Percentiles rank a stretch among this genome's conserved stretches.
phyloP scores from a whole-genome alignment of 805 yeast genomes.

The Zygotorulaspora danielsina region DNA sequence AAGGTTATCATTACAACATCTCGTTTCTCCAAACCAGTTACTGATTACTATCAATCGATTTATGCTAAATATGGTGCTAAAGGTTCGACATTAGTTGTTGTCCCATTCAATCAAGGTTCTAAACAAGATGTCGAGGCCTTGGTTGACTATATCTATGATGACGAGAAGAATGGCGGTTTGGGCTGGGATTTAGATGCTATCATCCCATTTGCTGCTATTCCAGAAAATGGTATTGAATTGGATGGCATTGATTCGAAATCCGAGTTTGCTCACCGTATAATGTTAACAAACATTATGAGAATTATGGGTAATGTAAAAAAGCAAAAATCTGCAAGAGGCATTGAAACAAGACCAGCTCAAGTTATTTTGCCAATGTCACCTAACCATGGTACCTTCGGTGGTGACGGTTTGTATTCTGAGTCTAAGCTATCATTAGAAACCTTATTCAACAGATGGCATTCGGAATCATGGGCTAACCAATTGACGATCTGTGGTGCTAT shows the following conservation, averaged over 20 bases:
- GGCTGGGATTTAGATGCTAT: constrained; percentile 97
- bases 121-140: constrained; percentile 87
- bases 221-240: constrained; percentile 96
- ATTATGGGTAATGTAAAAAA: constrained; percentile 85
- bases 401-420: constrained; percentile 97
- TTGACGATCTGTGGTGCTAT: constrained; percentile 97
- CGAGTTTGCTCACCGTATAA: constrained; percentile 96
- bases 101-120: constrained; percentile 98
- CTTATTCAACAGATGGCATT: constrained; percentile 96
- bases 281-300: constrained; percentile 93
- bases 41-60: constrained; percentile 92
- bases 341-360: constrained; percentile 97
- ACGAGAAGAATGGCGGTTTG: constrained; percentile 79
- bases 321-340: constrained; percentile 68
- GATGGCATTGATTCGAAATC: constrained; percentile 91
- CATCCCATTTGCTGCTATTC: constrained; percentile 98
- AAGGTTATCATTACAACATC: constrained; percentile 95
- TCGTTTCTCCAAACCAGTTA: constrained; percentile 86
- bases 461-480: constrained; percentile 94
- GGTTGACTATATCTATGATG: constrained; percentile 79
- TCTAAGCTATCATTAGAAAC: constrained; percentile 94
- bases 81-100: constrained; percentile 89
- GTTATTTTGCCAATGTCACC: constrained; percentile 95
- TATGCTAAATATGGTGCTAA: constrained; percentile 90
- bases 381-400: constrained; percentile 98